Evolutionary conservation across 2,329 filamentous ascomycete genomes (phyloP).

Genomic region (Clonostachys sp.): DNA sequence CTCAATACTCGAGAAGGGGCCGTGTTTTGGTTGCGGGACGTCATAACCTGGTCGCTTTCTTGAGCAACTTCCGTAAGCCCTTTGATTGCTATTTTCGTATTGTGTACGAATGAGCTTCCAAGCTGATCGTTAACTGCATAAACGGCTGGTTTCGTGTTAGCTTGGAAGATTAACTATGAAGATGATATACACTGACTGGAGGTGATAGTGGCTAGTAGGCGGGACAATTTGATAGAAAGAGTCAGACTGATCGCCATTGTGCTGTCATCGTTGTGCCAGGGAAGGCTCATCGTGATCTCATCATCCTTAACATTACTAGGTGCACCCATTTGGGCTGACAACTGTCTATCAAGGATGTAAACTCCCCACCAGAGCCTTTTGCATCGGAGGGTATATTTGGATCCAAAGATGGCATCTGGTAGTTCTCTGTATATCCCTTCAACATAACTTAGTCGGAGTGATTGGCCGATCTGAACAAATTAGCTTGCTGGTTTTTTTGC

Average conservation of each 20-base stretch:
- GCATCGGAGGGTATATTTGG: background rate
- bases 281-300: background rate
- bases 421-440: background rate
- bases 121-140: conserved; percentile 1
- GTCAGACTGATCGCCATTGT: conserved; percentile 1
- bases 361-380: background rate
- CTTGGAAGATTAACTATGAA: too few relatives aligned
- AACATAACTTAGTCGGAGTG: background rate
- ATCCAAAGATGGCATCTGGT: background rate
- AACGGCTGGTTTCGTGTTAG: background rate
- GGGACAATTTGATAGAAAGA: conserved; percentile 1
- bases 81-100: conserved; percentile 1
- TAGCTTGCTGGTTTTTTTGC: background rate
- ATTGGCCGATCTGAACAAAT: background rate
- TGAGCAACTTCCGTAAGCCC: conserved; percentile 1
- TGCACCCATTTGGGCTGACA: background rate
- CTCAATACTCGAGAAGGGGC: background rate
- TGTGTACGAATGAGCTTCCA: background rate
- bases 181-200: background rate
- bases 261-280: background rate
- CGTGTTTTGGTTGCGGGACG: background rate
- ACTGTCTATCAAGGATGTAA: conserved; percentile 1
- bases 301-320: background rate
- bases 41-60: background rate
- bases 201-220: background rate